Base-by-base conservation (phyloP, 768 basidiomycete species). In the Pulveroboletus sp. region DNA sequence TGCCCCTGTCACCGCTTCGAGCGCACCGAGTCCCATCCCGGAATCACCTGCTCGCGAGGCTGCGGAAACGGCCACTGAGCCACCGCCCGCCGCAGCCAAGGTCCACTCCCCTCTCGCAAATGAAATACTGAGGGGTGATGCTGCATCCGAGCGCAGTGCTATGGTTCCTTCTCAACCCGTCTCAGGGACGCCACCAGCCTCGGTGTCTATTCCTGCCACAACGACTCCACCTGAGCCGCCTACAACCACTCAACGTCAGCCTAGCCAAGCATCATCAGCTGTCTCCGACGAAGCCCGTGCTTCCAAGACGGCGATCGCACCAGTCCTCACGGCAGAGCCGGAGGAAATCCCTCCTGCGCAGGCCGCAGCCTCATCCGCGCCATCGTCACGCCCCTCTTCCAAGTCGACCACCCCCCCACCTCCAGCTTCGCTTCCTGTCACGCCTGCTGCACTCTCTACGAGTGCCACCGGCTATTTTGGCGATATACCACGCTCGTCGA, bases 31-130 rank as follows among this genome's bases (percentile, higher is more conserved):
- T 51, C 84, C 87, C 4, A 86, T 89, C 49, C 73, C 79, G 1
- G 87, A 89, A 61, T 86, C 83, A 3, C 84, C 85, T 24, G 75
- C 74, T 8, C 75, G 82, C 21, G 82, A 84, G 57, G 76, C 72
- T 9, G 78, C 73, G 13, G 75, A 70, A 4, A 51, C 69, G 25
- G 64, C 66, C 13, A 59, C 68, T 9, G 70, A 69, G 25, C 56
- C 61, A 8, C 50, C 49, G 16, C 55, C 60, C 19, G 47, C 58
- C 9, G 47, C 50, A 13, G 52, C 59, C 20, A 65, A 65, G 32
- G 75, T 66, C 0, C 72, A 71, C 24, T 78, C 81, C 20, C 77
- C 78, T 21, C 69, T 78, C 24, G 62, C 67, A 31, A 70, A 62
- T 34, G 58, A 66, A 31, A 57, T 61, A 29, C 27, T 55, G 13